These are phyloP conservation scores for Penicillium aurantiogriseum DNA, from an alignment of 2,329 filamentous ascomycete species.

Conservation along the genomic window DNA sequence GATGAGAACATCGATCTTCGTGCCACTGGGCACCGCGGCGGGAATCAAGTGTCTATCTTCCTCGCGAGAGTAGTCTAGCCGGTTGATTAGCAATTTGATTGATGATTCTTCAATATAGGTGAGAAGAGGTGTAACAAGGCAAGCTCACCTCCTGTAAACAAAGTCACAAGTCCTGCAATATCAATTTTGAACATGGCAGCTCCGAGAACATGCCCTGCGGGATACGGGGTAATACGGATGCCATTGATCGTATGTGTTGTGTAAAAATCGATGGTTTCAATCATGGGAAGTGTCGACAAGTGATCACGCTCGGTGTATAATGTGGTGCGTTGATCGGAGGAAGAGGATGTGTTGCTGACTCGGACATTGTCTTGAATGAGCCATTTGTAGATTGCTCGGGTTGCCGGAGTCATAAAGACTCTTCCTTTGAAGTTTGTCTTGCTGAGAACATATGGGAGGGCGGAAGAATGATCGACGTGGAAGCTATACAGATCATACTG, in stretches of 20 bases:
- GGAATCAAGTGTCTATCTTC: constrained; percentile 94
- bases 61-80: constrained; percentile 82
- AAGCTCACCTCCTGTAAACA: constrained; percentile 74
- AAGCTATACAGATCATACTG: constrained; percentile 62
- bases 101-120: no score
- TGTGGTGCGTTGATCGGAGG: constrained; percentile 61
- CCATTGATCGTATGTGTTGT: constrained; percentile 97
- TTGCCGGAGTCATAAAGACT: constrained; percentile 99
- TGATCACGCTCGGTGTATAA: constrained; percentile 96
- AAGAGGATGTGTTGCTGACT: constrained; percentile 69
- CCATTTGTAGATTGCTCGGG: constrained; percentile 99
- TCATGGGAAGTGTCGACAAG: constrained; percentile 85
- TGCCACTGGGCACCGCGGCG: constrained; percentile 79
- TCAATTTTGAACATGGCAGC: constrained; percentile 98
- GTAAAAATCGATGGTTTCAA: constrained; percentile 97
- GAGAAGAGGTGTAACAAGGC: no score
- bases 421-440: constrained; percentile 97
- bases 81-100: not conserved
- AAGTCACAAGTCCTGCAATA: constrained; percentile 92
- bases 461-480: constrained; percentile 96
- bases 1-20: constrained; percentile 94
- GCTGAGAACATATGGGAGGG: constrained; percentile 92
- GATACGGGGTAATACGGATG: constrained; percentile 94
- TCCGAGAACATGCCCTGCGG: constrained; percentile 94
- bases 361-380: constrained; percentile 95